Percentiles rank a stretch among this genome's conserved stretches.
phyloP scores from a whole-genome alignment of 805 yeast species.

The Ogataea chonburiensis region DNA sequence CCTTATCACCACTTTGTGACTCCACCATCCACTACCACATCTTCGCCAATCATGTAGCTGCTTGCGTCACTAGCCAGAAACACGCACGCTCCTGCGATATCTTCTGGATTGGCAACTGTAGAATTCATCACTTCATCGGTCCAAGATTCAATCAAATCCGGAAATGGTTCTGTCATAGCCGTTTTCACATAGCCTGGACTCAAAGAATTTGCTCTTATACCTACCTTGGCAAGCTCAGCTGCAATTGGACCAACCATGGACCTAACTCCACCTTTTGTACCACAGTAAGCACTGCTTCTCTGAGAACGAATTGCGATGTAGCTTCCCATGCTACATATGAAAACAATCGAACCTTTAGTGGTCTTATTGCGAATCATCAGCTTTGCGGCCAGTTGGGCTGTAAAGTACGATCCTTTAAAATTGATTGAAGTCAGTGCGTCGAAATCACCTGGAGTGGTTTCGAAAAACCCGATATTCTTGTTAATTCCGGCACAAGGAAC shows the following conservation, averaged over 20 bases:
- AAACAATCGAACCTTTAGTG: conserved; percentile 16
- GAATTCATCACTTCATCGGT: conserved; percentile 41
- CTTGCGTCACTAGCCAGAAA: conserved; percentile 54
- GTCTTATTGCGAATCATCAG: conserved; percentile 16
- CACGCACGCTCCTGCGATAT: conserved; percentile 52
- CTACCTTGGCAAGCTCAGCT: conserved; percentile 47
- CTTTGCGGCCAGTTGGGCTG: conserved; percentile 20
- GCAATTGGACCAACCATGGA: conserved; percentile 47
- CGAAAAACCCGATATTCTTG: conserved; percentile 44
- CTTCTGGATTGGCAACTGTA: conserved; percentile 48
- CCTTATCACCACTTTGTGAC: conserved; percentile 19
- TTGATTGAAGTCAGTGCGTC: conserved; percentile 33
- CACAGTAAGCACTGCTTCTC: conserved; percentile 47
- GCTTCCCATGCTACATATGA: conserved; percentile 45
- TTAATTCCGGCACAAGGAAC: conserved; percentile 43
- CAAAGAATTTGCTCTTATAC: conserved; percentile 49
- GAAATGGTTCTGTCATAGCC: conserved; percentile 38
- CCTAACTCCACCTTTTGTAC: conserved; percentile 48
- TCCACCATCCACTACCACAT: conserved; percentile 49
- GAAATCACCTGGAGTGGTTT: conserved; percentile 24
- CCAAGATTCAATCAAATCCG: conserved; percentile 28
- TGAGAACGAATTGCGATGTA: conserved; percentile 47
- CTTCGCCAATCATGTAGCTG: conserved; percentile 48
- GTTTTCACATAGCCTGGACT: conserved; percentile 53
- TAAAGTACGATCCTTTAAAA: conserved; percentile 46